A percentile compares a stretch with the other conserved stretches of the same genome.
These are phyloP conservation scores for Fusarium foetens DNA, from an alignment of 2,329 filamentous ascomycete genomes.

Conservation along the genomic window DNA sequence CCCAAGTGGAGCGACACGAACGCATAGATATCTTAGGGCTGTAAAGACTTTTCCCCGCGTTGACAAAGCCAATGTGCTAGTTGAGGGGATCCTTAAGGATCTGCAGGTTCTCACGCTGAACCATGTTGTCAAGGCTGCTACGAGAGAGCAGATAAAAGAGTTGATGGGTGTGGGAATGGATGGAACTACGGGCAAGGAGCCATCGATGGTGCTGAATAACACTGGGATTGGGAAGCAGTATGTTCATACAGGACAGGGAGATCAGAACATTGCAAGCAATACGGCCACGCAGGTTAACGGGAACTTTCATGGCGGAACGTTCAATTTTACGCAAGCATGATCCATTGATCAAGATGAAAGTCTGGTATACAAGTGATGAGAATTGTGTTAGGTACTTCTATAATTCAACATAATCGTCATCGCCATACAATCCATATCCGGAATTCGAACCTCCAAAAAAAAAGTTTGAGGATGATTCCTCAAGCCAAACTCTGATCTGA, in stretches of 20 bases:
- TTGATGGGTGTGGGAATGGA: not conserved
- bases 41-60: not conserved
- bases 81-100: not conserved
- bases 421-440: too few species aligned
- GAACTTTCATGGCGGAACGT: not conserved
- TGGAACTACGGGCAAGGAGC: too few species aligned
- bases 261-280: not conserved
- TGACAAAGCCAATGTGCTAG: not conserved
- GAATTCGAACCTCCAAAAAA: too few species aligned
- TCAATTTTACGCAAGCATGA: not conserved
- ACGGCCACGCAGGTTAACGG: not conserved
- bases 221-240: not conserved
- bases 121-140: not conserved
- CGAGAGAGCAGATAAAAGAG: not conserved
- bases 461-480: not conserved
- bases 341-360: not conserved
- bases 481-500: not conserved
- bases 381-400: not conserved
- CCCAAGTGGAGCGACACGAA: not conserved
- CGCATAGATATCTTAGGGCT: not conserved
- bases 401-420: too few species aligned
- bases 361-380: not conserved
- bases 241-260: not conserved
- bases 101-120: not conserved
- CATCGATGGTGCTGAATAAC: not conserved